phyloP scores from a whole-genome alignment of 495 filamentous ascomycete species.

The Diplogelasinospora grovesii region DNA sequence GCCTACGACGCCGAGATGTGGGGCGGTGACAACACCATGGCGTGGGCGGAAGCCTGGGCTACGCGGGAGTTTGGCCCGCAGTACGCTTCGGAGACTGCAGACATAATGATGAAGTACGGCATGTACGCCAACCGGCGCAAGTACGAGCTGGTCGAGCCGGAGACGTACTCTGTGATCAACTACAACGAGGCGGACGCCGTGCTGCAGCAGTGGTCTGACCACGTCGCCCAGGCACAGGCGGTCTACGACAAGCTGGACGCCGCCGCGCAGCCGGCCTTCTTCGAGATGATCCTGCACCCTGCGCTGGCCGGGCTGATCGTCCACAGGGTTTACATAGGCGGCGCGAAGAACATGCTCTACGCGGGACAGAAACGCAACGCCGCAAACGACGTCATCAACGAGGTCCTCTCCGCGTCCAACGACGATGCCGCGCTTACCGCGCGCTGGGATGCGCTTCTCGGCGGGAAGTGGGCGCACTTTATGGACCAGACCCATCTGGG shows the following conservation, averaged over 20 bases:
- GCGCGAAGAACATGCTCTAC: constrained; percentile 56
- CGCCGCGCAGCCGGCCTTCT: constrained; percentile 51
- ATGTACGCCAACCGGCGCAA: constrained; percentile 59
- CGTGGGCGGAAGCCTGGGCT: constrained; percentile 53
- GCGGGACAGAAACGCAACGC: constrained; percentile 58
- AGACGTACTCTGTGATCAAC: constrained; percentile 59
- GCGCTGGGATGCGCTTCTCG: constrained; percentile 55
- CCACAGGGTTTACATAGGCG: constrained; percentile 54
- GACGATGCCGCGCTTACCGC: constrained; percentile 56
- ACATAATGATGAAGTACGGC: constrained; percentile 54
- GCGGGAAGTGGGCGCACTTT: constrained; percentile 70
- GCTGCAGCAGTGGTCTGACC: constrained; percentile 55
- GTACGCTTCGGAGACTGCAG: constrained; percentile 43
- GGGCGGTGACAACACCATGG: constrained; percentile 46
- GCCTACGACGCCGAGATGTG: constrained; percentile 56
- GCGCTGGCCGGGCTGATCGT: constrained; percentile 55
- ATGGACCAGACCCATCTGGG: constrained; percentile 56
- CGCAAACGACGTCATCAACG: constrained; percentile 54
- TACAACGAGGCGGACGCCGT: constrained; percentile 65
- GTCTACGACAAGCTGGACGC: constrained; percentile 48
- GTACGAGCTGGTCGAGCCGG: constrained; percentile 60
- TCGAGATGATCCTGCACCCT: constrained; percentile 65
- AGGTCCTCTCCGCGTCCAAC: constrained; percentile 53
- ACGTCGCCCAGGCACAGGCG: constrained; percentile 46
- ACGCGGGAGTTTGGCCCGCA: constrained; percentile 52